Percentiles rank a stretch among this genome's conserved stretches.
Evolutionary conservation across 2,329 filamentous ascomycete genomes (phyloP).

Genomic region (Bipolaris cookei): DNA sequence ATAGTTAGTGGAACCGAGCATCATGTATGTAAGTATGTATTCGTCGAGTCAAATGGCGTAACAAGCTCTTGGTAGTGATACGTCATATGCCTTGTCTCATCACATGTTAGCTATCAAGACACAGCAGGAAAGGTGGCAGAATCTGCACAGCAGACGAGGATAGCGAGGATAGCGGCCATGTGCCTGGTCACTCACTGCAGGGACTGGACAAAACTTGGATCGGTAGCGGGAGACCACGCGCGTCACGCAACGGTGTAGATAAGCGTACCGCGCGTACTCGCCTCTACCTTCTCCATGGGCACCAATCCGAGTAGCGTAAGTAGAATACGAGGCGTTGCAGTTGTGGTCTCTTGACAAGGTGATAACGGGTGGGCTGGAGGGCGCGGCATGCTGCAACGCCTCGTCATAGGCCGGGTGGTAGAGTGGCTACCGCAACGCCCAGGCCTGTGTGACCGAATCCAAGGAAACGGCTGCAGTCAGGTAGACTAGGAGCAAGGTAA

Average conservation of each 20-base stretch:
- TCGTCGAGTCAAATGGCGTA: background rate
- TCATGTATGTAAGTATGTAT: too few species aligned
- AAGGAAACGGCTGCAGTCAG: background rate
- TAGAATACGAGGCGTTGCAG: too few species aligned
- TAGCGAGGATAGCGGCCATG: too few species aligned
- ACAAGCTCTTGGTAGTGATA: background rate
- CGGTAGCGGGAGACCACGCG: too few species aligned
- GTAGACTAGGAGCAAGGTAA: too few species aligned
- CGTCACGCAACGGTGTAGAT: background rate
- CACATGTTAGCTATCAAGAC: slow-evolving; percentile 1
- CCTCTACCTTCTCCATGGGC: too few species aligned
- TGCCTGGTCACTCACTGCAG: too few species aligned
- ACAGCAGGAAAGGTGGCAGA: background rate
- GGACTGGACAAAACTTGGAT: too few species aligned
- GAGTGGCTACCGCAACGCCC: background rate
- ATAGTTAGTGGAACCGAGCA: background rate
- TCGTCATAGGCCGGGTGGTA: slow-evolving; percentile 2
- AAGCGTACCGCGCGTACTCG: background rate
- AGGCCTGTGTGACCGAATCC: background rate
- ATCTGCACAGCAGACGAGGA: background rate
- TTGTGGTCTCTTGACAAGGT: too few species aligned
- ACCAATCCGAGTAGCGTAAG: too few species aligned
- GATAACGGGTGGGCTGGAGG: background rate
- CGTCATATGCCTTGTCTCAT: slow-evolving; percentile 9
- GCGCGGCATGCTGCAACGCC: slow-evolving; percentile 1